Conservation (phyloP, 1,139 yeast species). For the Waltiozyma sp. region DNA sequence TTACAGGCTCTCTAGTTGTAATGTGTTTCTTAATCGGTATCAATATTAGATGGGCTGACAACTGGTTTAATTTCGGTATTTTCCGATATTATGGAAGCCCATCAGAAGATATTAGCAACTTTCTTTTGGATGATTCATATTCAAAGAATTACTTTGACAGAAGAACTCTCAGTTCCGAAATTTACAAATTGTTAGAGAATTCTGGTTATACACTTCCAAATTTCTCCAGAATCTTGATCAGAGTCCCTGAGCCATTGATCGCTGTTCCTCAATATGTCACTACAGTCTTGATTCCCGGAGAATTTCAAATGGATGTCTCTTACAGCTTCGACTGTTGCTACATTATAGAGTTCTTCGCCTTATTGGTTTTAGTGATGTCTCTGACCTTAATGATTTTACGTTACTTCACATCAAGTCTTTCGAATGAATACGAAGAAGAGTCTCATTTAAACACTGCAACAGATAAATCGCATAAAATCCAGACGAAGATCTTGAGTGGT, state of each 20-base stretch:
- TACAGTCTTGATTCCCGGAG: neutral
- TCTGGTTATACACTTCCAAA: neutral
- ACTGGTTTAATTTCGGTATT: constrained; percentile 2
- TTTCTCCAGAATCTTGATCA: constrained; percentile 3
- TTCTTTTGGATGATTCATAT: neutral
- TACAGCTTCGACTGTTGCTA: constrained; percentile 30
- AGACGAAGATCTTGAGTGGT: constrained; percentile 33
- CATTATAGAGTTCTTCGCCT: constrained; percentile 32
- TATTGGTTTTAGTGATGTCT: constrained; percentile 29
- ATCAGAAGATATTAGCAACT: neutral
- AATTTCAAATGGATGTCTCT: constrained; percentile 17
- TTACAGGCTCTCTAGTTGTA: constrained; percentile 17
- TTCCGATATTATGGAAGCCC: neutral
- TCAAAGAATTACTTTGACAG: neutral
- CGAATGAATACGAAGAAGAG: constrained; percentile 5
- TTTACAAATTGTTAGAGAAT: neutral
- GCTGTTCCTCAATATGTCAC: constrained; percentile 10
- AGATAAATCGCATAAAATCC: constrained; percentile 12
- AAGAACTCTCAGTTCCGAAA: neutral
- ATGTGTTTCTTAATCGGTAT: constrained; percentile 15
- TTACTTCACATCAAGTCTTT: constrained; percentile 9
- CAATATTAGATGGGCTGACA: constrained; percentile 21
- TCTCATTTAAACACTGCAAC: constrained; percentile 6
- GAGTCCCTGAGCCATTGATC: constrained; percentile 19
- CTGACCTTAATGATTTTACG: constrained; percentile 4